phyloP scores from a whole-genome alignment of 306 rosid species.

The Cicer chorassanicum region DNA sequence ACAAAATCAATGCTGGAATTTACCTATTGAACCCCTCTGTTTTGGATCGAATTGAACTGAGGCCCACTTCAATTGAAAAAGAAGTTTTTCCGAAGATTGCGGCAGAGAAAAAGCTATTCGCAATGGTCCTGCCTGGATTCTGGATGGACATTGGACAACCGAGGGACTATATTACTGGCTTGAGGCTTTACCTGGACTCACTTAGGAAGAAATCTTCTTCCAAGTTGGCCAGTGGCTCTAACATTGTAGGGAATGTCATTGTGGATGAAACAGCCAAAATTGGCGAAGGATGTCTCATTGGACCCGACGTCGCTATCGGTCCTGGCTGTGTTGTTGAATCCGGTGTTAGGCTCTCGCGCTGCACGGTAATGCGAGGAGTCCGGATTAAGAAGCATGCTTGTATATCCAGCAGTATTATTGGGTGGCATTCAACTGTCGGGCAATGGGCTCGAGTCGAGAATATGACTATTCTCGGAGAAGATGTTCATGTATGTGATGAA shows the following conservation, averaged over 20 bases:
- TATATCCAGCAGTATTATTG: slow-evolving; percentile 86
- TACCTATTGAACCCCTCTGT: slow-evolving; percentile 88
- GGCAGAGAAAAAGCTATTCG: slow-evolving; percentile 77
- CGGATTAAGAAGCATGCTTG: slow-evolving; percentile 93
- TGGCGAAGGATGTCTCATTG: slow-evolving; percentile 95
- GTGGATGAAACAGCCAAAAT: slow-evolving; percentile 88
- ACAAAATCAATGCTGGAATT: slow-evolving; percentile 98
- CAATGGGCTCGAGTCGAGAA: slow-evolving; percentile 97
- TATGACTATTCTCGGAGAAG: slow-evolving; percentile 96
- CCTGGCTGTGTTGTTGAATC: slow-evolving; percentile 90
- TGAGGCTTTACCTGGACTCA: slow-evolving; percentile 87
- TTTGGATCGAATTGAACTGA: slow-evolving; percentile 83
- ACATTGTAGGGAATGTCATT: slow-evolving; percentile 87
- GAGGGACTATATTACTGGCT: slow-evolving; percentile 89
- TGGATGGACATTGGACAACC: slow-evolving; percentile 99
- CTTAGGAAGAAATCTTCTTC: slow-evolving; percentile 79
- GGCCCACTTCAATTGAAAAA: slow-evolving; percentile 99
- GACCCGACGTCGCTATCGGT: slow-evolving; percentile 97
- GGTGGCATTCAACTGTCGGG: slow-evolving; percentile 96
- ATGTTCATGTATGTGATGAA: slow-evolving; percentile 90
- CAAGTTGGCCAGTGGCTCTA: slow-evolving; percentile 70
- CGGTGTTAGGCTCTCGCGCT: slow-evolving; percentile 90
- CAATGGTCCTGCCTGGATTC: slow-evolving; percentile 98
- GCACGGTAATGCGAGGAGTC: slow-evolving; percentile 90
- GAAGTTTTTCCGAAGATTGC: slow-evolving; percentile 95